A percentile compares a stretch with the other conserved stretches of the same genome.
Conservation (phyloP, 352 stramenopile genomes). For the Globisporangium recalcitrans region DNA sequence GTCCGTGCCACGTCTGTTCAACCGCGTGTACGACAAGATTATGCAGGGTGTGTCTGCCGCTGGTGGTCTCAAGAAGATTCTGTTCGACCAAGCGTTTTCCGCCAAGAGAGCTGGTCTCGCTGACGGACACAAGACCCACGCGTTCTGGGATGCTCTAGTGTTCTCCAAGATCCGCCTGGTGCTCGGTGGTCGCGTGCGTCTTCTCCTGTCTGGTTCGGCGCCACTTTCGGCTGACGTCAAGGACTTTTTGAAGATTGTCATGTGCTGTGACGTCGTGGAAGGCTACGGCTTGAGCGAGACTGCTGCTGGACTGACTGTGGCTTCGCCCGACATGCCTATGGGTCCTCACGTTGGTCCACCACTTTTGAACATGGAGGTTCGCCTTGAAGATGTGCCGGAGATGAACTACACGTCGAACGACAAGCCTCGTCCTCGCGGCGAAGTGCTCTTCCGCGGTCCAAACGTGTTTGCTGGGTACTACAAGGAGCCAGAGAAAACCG, state of each 20-base stretch:
- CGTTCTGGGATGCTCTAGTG: slow-evolving; percentile 93
- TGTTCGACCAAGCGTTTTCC: slow-evolving; percentile 62
- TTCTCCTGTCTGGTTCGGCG: slow-evolving; percentile 92
- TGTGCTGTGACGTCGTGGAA: slow-evolving; percentile 90
- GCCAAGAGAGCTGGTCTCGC: slow-evolving; percentile 49
- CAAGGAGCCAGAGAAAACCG: slow-evolving; percentile 91
- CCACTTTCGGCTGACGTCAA: slow-evolving; percentile 91
- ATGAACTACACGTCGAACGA: slow-evolving; percentile 94
- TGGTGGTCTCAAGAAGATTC: slow-evolving; percentile 54
- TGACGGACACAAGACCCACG: slow-evolving; percentile 56
- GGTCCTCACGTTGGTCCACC: slow-evolving; percentile 92
- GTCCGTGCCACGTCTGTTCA: slow-evolving; percentile 93
- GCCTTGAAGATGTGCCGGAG: slow-evolving; percentile 93
- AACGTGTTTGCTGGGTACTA: slow-evolving; percentile 93
- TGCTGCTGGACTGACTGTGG: slow-evolving; percentile 76
- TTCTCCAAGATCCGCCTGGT: slow-evolving; percentile 93
- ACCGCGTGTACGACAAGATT: slow-evolving; percentile 97
- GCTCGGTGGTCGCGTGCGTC: slow-evolving; percentile 84
- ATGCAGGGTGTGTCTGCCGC: slow-evolving; percentile 59
- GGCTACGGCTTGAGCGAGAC: slow-evolving; percentile 97
- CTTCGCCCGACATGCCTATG: slow-evolving; percentile 39
- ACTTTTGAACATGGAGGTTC: slow-evolving; percentile 83
- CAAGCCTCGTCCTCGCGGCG: slow-evolving; percentile 53
- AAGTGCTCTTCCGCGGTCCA: slow-evolving; percentile 68
- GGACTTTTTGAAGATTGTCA: slow-evolving; percentile 94